Evolutionary conservation across 768 basidiomycete species (phyloP).

Genomic region (Psilocybe azurescens): DNA sequence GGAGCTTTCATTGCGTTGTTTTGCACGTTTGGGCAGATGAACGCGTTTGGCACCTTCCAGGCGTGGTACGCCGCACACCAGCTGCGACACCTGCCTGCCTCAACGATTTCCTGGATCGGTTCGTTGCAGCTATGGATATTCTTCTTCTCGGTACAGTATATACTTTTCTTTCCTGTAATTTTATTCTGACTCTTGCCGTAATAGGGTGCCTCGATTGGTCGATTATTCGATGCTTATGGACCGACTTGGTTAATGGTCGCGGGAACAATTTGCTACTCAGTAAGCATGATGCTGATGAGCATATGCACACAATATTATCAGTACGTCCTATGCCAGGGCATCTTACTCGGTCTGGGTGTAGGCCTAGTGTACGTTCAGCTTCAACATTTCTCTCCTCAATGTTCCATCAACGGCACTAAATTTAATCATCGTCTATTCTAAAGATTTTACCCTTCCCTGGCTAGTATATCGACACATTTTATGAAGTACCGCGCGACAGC

Average conservation of each 20-base stretch:
- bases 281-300: constrained; percentile 66
- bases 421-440: neutral
- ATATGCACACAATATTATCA: constrained; percentile 62
- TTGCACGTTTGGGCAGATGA: constrained; percentile 76
- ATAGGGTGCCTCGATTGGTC: constrained; percentile 68
- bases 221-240: constrained; percentile 63
- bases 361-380: constrained; percentile 60
- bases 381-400: neutral
- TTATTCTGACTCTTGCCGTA: neutral
- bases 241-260: constrained; percentile 56
- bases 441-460: constrained; percentile 74
- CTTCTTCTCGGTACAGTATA: constrained; percentile 63
- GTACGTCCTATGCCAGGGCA: constrained; percentile 65
- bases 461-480: constrained; percentile 73
- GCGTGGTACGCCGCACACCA: constrained; percentile 70
- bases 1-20: constrained; percentile 72
- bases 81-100: constrained; percentile 51
- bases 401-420: no score
- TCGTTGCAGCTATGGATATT: constrained; percentile 72
- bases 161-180: neutral
- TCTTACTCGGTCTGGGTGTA: constrained; percentile 69
- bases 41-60: constrained; percentile 75
- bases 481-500: constrained; percentile 70
- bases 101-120: constrained; percentile 74
- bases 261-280: constrained; percentile 53